Evolutionary conservation across 352 stramenopile genomes (phyloP).

Genomic region (Phytopythium vexans): DNA sequence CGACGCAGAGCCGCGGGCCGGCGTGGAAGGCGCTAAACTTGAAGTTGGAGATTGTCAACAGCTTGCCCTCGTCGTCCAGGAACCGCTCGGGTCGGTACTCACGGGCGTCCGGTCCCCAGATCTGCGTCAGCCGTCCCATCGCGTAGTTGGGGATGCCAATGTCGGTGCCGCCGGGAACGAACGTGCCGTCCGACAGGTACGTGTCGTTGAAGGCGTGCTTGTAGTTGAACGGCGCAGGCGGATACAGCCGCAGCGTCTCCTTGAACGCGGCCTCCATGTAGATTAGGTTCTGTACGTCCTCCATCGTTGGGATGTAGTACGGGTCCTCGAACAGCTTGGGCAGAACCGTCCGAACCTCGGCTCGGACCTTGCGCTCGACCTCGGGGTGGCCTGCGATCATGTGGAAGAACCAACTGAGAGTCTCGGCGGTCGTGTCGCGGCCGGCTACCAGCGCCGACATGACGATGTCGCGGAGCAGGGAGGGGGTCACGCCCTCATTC

Average conservation of each 20-base stretch:
- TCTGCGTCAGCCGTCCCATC: constrained; percentile 31
- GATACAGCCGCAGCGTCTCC: constrained; percentile 7
- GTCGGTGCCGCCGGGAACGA: constrained; percentile 25
- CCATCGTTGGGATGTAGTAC: neutral
- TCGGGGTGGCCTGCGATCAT: constrained; percentile 28
- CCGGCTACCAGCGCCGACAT: constrained; percentile 45
- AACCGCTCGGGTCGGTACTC: constrained; percentile 57
- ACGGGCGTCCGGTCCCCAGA: constrained; percentile 46
- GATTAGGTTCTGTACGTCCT: neutral
- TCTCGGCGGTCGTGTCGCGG: constrained; percentile 36
- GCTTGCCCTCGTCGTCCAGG: constrained; percentile 24
- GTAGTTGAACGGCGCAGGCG: constrained; percentile 28
- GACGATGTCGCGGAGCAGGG: constrained; percentile 39
- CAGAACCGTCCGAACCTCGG: constrained; percentile 8
- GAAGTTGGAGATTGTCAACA: constrained; percentile 26
- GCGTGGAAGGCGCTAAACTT: constrained; percentile 48
- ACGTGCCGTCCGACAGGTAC: constrained; percentile 38
- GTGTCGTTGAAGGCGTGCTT: constrained; percentile 23
- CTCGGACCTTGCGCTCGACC: constrained; percentile 12
- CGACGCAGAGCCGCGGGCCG: constrained; percentile 40
- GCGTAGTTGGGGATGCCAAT: constrained; percentile 43
- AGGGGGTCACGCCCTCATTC: constrained; percentile 9
- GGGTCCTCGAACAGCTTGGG: constrained; percentile 2
- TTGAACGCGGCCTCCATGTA: constrained; percentile 7
- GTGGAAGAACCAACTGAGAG: constrained; percentile 39